Evolutionary conservation across 2,329 filamentous ascomycete species (phyloP), one percentile per base, ranked within the genome.

Genomic region (Malbranchea zuffiana): DNA sequence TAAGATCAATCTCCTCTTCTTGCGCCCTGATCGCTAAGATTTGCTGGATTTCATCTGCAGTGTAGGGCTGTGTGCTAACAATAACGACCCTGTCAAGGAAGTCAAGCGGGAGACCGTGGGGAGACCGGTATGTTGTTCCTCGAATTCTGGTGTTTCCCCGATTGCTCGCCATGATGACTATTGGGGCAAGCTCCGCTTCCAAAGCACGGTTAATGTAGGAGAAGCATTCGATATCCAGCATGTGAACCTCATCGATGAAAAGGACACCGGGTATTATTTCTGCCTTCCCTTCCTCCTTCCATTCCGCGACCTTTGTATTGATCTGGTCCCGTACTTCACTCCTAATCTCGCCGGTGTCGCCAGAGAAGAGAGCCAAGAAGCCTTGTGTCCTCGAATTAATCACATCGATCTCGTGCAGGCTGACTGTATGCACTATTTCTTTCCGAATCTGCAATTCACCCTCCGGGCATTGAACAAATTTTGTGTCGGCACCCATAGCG

Each of bases 121-220:
- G 90, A 50, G 82, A 90, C 50, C 77, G 80, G 65, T 96, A 95
- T 59, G 84, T 82, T 39, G 90, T 98, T 41, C 90, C 90, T 20
- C 90, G 78, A 54, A 98, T 95, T 48, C 81, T 80, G 24, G 90
- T 83, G 60, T 86, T 77, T 46, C 90, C 90, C 42, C 90, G 75
- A 67, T 98, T 98, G 71, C 83, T 93, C 37, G 90, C 90, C 90
- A 98, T 98, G 63, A 98, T 98, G 60, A 98, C 87, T 47, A 98
- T 87, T 25, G 90, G 90, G 1, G 90, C 86, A 20, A 98, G 73
- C 52, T 96, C 86, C 43, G 87, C 85, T 63, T 98, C 90, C 29
- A 98, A 71, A 1, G 90, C 90, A 35, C 90, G 82, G 68, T 98
- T 98, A 70, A 98, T 81, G 68, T 93, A 98, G 29, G 86, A 92